Base-by-base conservation (phyloP, 176 grass and related monocot genomes). In the Oryza longistaminata region DNA sequence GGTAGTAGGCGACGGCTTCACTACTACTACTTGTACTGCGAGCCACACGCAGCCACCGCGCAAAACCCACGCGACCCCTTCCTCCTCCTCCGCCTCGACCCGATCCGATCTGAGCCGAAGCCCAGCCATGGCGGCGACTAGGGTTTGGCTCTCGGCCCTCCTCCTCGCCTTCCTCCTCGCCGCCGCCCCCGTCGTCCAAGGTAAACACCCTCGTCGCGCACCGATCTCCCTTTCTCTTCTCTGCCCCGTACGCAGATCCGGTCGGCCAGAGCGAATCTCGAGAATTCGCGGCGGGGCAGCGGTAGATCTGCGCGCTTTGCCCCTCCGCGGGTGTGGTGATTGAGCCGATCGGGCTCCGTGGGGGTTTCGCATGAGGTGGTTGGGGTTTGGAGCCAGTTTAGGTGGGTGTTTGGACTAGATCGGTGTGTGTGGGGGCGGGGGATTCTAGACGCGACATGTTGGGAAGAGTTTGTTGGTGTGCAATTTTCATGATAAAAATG, bases 91-190 rank as follows among this genome's bases (percentile, higher is more conserved):
- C 34, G 34, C 34, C 29, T 37, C 31, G 37, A 58, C 73, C 79
- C 73, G 88, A 90, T 90, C 88, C 85, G 85, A 87, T 87, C 88
- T 79, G 68, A 35, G 55, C 58, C n/a, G 0, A 0, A 66, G 80
- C 76, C 45, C 3, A 52, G 5, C 91, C 81, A 95, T 95, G 96
- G 83, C 80, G 93, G 83, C 80, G 78, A 85, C 73, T 93, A 98
- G 96, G 93, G 93, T 95, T 92, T 93, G 79, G 68, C 46, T 91
- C 87, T 43, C 89, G 39, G 78, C 89, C 22, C 45, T 98, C 43
- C 61, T 98, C 19, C 80, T 94, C 62, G 85, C 88, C 60, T 74
- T 92, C 83, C 93, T 98, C 89, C 76, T 98, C 76, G 80, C 80
- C 22, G 88, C 91, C 25, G 88, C 91, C 25, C 91, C 91, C 46